Base-by-base conservation (phyloP, 1,284 basidiomycete species). In the Cryptococcus amylolentus region DNA sequence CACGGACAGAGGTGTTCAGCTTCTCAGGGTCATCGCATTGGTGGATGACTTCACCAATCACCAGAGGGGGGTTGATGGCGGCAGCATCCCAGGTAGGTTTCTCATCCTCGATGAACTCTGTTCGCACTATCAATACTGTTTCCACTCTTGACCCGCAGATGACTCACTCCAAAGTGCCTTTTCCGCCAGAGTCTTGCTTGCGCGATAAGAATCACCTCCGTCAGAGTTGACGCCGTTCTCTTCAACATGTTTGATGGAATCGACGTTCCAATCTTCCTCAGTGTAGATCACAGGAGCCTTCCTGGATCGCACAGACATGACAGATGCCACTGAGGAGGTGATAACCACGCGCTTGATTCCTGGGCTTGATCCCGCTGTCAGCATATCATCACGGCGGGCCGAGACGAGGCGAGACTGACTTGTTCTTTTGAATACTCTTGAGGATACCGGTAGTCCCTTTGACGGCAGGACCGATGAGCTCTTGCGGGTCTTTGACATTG, bases 131-230 rank as follows among this genome's bases (percentile, higher is more conserved):
- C 26, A 20, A 4, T 20, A 14, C n/a, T 26, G 26, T 16, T 28
- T 20, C n/a, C 16, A 9, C 9, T 13, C 37, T 2, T 50, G 16
- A 13, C 20, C 9, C 3, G 27, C 6, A 10, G 31, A 26, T 39
- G 10, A 66, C 64, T 57, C 57, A 71, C 67, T 68, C 79, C 78
- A 79, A 2, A 79, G 71, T 1, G 76, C 75, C 51, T 73, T 68
- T 68, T 91, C 88, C 1, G 88, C 87, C 2, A 90, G 77, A 5
- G 82, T 84, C 79, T 91, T 90, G 54, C 65, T 68, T 7, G 70
- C 70, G 35, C 48, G 48, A 53, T 62, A 67, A 12, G 47, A 56
- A 52, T 57, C 45, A 58, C 62, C 56, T 81, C 83, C 44, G 78
- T 73, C 67, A 3, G 87, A 88, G 66, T 82, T 84, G 44, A 76